Conservation (phyloP, 1,284 basidiomycete genomes). For the Moesziomyces antarcticus region DNA sequence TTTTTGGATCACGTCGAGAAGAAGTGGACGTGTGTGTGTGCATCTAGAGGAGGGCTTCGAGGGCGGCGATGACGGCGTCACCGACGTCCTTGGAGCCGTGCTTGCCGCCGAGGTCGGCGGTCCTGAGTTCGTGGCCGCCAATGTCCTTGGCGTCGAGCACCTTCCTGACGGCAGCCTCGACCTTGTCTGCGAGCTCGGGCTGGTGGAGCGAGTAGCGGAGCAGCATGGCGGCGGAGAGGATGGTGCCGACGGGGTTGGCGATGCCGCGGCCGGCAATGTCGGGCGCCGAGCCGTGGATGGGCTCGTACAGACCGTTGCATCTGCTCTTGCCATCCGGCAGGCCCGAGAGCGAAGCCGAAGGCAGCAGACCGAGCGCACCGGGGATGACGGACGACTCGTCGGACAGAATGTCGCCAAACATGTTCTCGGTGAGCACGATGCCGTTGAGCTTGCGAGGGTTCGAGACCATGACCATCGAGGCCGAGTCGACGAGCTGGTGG, state of each 20-base stretch:
- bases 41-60: slow-evolving; percentile 74
- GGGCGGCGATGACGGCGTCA: slow-evolving; percentile 81
- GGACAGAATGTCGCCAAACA: slow-evolving; percentile 77
- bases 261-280: slow-evolving; percentile 95
- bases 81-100: slow-evolving; percentile 83
- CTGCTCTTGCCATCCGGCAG: slow-evolving; percentile 80
- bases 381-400: slow-evolving; percentile 98
- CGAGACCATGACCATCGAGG: slow-evolving; percentile 93
- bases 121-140: slow-evolving; percentile 84
- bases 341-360: slow-evolving; percentile 93
- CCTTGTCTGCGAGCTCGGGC: slow-evolving; percentile 78
- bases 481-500: slow-evolving; percentile 91
- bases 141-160: slow-evolving; percentile 79
- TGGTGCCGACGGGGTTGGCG: slow-evolving; percentile 96
- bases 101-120: slow-evolving; percentile 87
- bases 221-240: slow-evolving; percentile 94
- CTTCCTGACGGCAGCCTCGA: slow-evolving; percentile 88
- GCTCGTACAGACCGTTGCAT: slow-evolving; percentile 89
- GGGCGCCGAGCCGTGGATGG: slow-evolving; percentile 81
- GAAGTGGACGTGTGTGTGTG: background rate
- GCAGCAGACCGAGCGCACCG: slow-evolving; percentile 93
- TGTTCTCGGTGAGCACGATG: slow-evolving; percentile 71
- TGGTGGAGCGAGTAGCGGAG: slow-evolving; percentile 92
- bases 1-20: too few species aligned
- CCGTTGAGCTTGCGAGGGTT: slow-evolving; percentile 95